Base-by-base conservation (phyloP, 2,329 filamentous ascomycete genomes). In the Penicillium sclerotigenum region DNA sequence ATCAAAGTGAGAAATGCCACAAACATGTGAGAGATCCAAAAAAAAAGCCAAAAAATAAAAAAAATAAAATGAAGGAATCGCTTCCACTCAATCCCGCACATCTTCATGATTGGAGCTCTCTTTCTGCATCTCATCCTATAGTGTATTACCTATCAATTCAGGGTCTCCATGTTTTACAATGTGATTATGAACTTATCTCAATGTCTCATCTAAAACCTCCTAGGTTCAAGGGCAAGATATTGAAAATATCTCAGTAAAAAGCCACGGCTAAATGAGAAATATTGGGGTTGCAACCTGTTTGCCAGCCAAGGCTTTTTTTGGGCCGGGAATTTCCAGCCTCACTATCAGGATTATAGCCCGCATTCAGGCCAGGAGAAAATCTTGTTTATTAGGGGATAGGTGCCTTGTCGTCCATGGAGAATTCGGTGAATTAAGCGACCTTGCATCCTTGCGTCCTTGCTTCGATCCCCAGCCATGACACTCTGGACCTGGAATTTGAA, bases 251-350 rank as follows among this genome's bases (percentile, higher is more conserved):
- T 41, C 38, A 41, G 42, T 13, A 41, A 48, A 38, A 52, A 48
- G 29, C 33, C 36, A 42, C 56, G 47, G 33, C 33, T 58, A 52
- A 56, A 58, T 29, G 47, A 50, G 37, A 29, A 50, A 8, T 6
- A 14, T 16, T 28, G 13, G 5, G 11, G n/a, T 36, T 47, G 31
- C 28, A 46, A 20, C 43, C 26, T 18, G 14, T 33, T 47, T 28
- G 34, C 9, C 1, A 29, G 47, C 47, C 24, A 49, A 41, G 47
- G 8, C 36, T 5, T 37, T 28, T 28, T 24, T 20, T 11, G n/a
- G 5, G 10, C 18, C 16, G 22, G 16, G 14, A 6, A 14, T 51
- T 42, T 52, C 49, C 40, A 46, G 49, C 49, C 40, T 52, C 49
- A 46, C 10, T 16, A 18, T 26, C 36, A 34, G 37, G 48, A n/a